Evolutionary conservation across 2,329 filamentous ascomycete genomes (phyloP).

Genomic region (Colletotrichum lentis): DNA sequence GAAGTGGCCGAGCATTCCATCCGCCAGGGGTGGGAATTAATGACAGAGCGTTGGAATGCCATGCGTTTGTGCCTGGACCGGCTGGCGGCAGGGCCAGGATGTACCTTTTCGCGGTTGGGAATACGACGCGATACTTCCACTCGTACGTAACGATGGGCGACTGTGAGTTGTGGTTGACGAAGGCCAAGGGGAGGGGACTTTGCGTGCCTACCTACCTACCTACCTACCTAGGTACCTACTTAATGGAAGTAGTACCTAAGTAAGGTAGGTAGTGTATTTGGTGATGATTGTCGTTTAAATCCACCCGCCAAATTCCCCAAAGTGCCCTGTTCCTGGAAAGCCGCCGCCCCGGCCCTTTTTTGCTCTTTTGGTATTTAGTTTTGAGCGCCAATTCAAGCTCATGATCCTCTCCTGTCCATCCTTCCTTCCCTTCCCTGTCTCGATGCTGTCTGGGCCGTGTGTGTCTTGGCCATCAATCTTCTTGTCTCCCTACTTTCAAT

Average conservation of each 20-base stretch:
- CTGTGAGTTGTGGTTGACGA: not conserved
- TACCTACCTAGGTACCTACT: no score
- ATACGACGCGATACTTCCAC: not conserved
- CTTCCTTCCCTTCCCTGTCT: not conserved
- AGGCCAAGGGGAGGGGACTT: not conserved
- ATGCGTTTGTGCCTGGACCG: constrained; percentile 3
- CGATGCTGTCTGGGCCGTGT: constrained; percentile 9
- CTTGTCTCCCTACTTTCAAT: constrained; percentile 5
- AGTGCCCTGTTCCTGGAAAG: constrained; percentile 36
- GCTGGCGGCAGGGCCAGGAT: not conserved
- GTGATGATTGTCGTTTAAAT: constrained; percentile 37
- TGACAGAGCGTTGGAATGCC: constrained; percentile 20
- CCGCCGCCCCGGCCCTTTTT: constrained; percentile 21
- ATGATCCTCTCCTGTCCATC: constrained; percentile 1
- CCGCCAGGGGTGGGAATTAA: constrained; percentile 19
- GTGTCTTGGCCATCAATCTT: constrained; percentile 28
- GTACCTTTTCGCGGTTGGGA: not conserved
- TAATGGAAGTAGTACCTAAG: no score
- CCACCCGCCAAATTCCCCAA: constrained; percentile 28
- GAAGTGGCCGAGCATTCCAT: constrained; percentile 31
- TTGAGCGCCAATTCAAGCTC: not conserved
- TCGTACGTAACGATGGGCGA: no score
- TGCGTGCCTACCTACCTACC: not conserved
- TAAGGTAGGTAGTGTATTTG: no score
- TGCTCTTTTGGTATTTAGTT: not conserved